Conservation (phyloP, 176 grass and related monocot species). For the Zea luxurians region DNA sequence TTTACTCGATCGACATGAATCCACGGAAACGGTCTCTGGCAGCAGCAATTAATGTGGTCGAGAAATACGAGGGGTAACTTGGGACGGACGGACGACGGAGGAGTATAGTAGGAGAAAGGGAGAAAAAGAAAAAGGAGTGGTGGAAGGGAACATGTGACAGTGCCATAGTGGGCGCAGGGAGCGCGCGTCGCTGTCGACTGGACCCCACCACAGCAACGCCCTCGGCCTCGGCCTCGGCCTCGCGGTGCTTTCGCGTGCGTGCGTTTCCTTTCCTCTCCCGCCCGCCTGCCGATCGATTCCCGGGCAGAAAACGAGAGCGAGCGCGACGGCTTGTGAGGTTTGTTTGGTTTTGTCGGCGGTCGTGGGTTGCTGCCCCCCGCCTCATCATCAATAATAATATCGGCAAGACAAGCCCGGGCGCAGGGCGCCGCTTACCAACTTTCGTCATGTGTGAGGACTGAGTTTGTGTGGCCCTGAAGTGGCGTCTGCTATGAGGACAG, state of each 20-base stretch:
- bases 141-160: not conserved
- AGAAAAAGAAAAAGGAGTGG: no score
- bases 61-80: not conserved
- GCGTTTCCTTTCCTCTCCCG: not conserved
- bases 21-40: not conserved
- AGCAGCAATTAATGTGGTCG: not conserved
- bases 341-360: not conserved
- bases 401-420: not conserved
- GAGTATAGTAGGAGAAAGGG: no score
- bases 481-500: not conserved
- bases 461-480: not conserved
- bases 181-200: not conserved
- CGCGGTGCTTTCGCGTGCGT: not conserved
- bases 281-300: not conserved
- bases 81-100: not conserved
- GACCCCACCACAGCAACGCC: not conserved
- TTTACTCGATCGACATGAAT: not conserved
- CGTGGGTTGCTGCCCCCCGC: not conserved
- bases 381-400: no score
- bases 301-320: not conserved
- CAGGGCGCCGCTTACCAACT: not conserved
- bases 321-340: conserved; percentile 1
- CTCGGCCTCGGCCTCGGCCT: not conserved
- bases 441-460: not conserved
- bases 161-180: not conserved